Evolutionary conservation across 2,329 filamentous ascomycete genomes (phyloP), one percentile per base, ranked within the genome.

Genomic region (Chrysosporium keratinophilum): DNA sequence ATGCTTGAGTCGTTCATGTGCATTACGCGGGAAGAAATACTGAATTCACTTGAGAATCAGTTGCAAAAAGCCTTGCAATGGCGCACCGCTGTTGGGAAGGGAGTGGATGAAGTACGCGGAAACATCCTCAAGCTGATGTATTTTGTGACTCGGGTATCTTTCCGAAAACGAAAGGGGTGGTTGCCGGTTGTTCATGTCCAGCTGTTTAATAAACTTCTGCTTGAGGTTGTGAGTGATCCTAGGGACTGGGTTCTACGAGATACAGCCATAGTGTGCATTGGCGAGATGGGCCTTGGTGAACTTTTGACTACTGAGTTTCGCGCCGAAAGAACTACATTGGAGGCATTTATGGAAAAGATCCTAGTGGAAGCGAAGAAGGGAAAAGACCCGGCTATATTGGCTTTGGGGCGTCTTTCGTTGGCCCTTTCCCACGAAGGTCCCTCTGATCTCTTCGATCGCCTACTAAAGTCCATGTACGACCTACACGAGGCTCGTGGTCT

Each of bases 401-500:
- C 87, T 2, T 74, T 97, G 4, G 93, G 93, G 0, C 79, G 86
- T 46, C 72, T 97, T 2, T 82, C 85, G 0, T 43, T 71, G 33
- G 78, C 88, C 50, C 79, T 59, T 62, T 69, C 64, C 48, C 62
- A 64, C 5, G 56, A 62, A 28, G 62, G 67, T 33, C 70, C 73
- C 1, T 44, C 49, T n/a, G 50, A 57, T 14, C 50, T 62, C 11
- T 67, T 68, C 41, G 62, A 66, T 3, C 71, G 76, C 9, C 78
- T 95, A 5, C 70, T 88, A 11, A 76, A 81, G 10, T 81, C 80
- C 28, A 73, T 97, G 0, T 87, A 90, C 65, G 77, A 77, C 9
- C 74, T 97, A 2, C 85, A 94, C 61, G 89, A 95, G 64, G 81
- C 93, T 42, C 87, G 87, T 60, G 85, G 89, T 61, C 81, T 87